Evolutionary conservation across 2,329 filamentous ascomycete species (phyloP).

Genomic region (Ustulina deusta): DNA sequence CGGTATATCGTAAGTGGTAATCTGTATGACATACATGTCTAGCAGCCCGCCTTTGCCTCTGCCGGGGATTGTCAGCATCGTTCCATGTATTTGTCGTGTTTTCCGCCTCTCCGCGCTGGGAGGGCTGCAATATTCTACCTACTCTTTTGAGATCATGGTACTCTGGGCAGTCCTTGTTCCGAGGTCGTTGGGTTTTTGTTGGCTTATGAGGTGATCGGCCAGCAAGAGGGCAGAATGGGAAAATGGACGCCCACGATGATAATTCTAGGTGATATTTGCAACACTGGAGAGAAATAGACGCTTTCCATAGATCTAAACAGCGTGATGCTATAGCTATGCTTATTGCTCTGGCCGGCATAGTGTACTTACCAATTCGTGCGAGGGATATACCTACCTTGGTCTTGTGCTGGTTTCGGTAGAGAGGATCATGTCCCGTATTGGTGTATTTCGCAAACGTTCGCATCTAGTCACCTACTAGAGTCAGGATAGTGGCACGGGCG

Average conservation of each 20-base stretch:
- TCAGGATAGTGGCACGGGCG: not conserved
- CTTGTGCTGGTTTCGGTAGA: not conserved
- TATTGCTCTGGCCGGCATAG: not conserved
- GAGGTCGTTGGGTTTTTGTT: not conserved
- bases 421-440: not conserved
- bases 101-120: not conserved
- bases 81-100: not conserved
- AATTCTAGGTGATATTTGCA: not conserved
- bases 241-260: not conserved
- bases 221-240: not conserved
- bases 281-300: conserved; percentile 6
- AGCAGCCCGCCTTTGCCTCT: not conserved
- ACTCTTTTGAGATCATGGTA: not conserved
- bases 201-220: not conserved
- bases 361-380: not conserved
- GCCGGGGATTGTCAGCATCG: not conserved
- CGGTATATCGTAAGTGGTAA: conserved; percentile 3
- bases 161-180: not conserved
- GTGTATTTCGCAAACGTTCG: not conserved
- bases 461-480: not conserved
- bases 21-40: not conserved
- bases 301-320: not conserved
- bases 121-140: not conserved
- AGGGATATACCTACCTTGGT: not conserved
- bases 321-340: conserved; percentile 1